Evolutionary conservation across 345 rosid species (phyloP).

Genomic region (Brassica carinata): DNA sequence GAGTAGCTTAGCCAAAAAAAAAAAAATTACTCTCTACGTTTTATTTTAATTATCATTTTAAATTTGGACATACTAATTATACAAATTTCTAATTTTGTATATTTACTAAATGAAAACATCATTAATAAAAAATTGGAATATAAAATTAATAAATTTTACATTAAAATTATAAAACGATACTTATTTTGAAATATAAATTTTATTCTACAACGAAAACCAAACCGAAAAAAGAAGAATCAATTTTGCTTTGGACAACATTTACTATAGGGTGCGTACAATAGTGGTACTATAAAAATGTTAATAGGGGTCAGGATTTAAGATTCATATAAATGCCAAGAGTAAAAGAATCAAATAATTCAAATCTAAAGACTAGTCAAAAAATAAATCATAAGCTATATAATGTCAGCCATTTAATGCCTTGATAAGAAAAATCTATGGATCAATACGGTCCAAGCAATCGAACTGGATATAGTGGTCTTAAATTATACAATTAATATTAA

Average conservation of each 20-base stretch:
- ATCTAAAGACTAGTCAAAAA: slow-evolving; percentile 4
- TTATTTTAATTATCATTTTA: no score
- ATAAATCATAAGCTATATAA: neutral
- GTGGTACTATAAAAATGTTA: neutral
- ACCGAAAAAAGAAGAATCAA: no score
- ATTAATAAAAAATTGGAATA: no score
- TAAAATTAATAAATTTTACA: no score
- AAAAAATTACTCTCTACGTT: no score
- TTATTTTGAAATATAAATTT: no score
- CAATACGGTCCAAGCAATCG: neutral
- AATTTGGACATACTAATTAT: no score
- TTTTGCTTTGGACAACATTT: neutral
- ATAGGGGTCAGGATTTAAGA: neutral
- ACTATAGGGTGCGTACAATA: slow-evolving; percentile 2
- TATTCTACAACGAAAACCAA: no score
- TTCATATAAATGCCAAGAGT: neutral
- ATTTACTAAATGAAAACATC: no score
- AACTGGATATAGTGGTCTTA: neutral
- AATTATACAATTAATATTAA: neutral
- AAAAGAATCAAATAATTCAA: neutral
- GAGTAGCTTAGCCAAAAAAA: neutral
- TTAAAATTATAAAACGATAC: no score
- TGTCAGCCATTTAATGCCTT: slow-evolving; percentile 15
- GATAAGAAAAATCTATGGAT: neutral
- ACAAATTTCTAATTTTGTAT: no score